Percentiles rank a stretch among this genome's conserved stretches.
These are phyloP conservation scores for Castanea sativa DNA, from an alignment of 306 rosid species.

Conservation along the genomic window DNA sequence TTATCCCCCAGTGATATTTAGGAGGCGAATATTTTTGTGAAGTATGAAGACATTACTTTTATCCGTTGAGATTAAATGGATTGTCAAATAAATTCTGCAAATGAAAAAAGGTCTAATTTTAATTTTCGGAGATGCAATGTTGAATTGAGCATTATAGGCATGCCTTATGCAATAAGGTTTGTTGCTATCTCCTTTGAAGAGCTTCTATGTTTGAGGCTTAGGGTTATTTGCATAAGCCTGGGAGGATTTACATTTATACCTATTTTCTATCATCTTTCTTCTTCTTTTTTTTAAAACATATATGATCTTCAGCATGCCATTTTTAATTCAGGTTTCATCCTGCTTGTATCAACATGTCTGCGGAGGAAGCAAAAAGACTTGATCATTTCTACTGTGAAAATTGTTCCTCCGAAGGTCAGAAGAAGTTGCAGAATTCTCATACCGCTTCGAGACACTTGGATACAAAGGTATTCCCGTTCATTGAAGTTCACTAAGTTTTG, in stretches of 20 bases:
- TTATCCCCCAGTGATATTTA: not conserved
- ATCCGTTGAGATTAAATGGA: not conserved
- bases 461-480: slow-evolving; percentile 62
- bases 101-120: not conserved
- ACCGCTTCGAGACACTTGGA: slow-evolving; percentile 61
- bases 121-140: not conserved
- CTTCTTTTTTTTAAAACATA: slow-evolving; percentile 2
- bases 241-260: not conserved
- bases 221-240: not conserved
- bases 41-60: not conserved
- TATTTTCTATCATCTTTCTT: not conserved
- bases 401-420: slow-evolving; percentile 89
- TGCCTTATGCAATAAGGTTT: not conserved
- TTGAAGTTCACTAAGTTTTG: slow-evolving; percentile 5
- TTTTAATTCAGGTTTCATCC: slow-evolving; percentile 97
- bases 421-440: slow-evolving; percentile 80
- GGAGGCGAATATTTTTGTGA: not conserved
- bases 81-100: not conserved
- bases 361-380: slow-evolving; percentile 85
- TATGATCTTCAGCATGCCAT: slow-evolving; percentile 40
- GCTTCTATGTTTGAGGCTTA: not conserved
- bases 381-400: slow-evolving; percentile 91
- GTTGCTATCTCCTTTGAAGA: not conserved
- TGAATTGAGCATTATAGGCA: not conserved
- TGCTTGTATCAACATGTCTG: slow-evolving; percentile 97